Evolutionary conservation across 805 yeast species (phyloP), one percentile per base, ranked within the genome.

Genomic region (Zygoascus biomembranicola): DNA sequence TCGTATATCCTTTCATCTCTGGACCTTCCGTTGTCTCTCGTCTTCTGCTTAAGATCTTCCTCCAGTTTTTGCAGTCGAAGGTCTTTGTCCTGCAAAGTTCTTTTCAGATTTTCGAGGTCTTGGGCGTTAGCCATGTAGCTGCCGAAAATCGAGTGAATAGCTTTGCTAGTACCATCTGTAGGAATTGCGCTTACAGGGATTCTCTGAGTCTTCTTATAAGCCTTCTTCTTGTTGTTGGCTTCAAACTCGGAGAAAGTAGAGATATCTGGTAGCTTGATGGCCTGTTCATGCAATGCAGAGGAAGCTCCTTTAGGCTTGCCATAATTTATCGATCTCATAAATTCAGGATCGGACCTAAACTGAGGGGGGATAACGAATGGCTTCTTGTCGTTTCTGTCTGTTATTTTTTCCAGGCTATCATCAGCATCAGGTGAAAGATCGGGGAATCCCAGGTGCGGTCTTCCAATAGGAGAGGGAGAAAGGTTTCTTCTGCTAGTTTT

Each of bases 331-430:
- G 49, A 46, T 20, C 49, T 31, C 49, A 46, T 46, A 31, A 46
- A 46, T 41, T 46, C 49, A 32, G 49, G 49, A 19, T 46, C 49
- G 2, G n/a, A 14, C 8, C 32, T 8, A 28, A 46, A 46, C 20
- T 46, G 49, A 31, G 49, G 20, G 9, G 49, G 49, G n/a, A 46
- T 46, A 32, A 28, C 49, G 31, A 46, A 46, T 28, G 49, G 49
- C 41, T 46, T 18, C 19, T 46, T 32, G 5, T 46, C 49, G 14
- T 16, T 11, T 9, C 16, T 42, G 44, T 4, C 44, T 4, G 44
- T 42, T 6, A 42, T 16, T 19, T 42, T 42, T 18, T 46, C 49
- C 20, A 16, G 26, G 20, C 32, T 46, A 13, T 46, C 49, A 32
- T 46, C 41, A 31, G n/a, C 49, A 46, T 16, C 11, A 32, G 9